phyloP scores from a whole-genome alignment of 2,329 filamentous ascomycete species.

The Emericellopsis cladophorae region DNA sequence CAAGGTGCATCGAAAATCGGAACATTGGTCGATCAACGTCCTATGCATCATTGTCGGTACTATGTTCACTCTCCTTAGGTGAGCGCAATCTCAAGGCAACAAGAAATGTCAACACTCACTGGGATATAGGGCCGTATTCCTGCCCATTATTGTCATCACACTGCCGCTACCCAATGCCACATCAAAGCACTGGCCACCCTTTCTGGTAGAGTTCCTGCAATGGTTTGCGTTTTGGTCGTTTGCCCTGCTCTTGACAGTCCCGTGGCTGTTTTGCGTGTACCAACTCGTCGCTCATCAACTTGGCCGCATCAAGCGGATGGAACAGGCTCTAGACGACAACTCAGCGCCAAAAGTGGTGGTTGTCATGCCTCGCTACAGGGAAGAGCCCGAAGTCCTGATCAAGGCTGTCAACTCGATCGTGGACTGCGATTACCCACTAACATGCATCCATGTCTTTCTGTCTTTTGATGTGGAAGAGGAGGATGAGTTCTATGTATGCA shows the following conservation, averaged over 20 bases:
- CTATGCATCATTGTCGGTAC: constrained; percentile 65
- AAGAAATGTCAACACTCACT: constrained; percentile 5
- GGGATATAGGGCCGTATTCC: constrained; percentile 58
- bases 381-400: constrained; percentile 71
- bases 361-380: constrained; percentile 94
- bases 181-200: constrained; percentile 56
- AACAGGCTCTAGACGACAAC: constrained; percentile 69
- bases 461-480: constrained; percentile 89
- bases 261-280: constrained; percentile 89
- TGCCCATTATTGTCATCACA: constrained; percentile 90
- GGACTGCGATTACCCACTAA: constrained; percentile 83
- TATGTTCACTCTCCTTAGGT: constrained; percentile 67
- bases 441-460: constrained; percentile 87
- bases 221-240: constrained; percentile 97
- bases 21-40: constrained; percentile 71
- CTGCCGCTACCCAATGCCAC: constrained; percentile 67
- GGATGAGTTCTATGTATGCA: constrained; percentile 79
- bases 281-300: constrained; percentile 80
- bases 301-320: constrained; percentile 69
- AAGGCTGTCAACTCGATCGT: constrained; percentile 85
- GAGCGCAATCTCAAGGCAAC: constrained; percentile 12
- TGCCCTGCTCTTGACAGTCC: constrained; percentile 69
- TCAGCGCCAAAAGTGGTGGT: constrained; percentile 90
- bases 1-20: constrained; percentile 82
- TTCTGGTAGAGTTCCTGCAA: constrained; percentile 62